Evolutionary conservation across 2,329 filamentous ascomycete genomes (phyloP), one percentile per base, ranked within the genome.

Genomic region (Cercospora zeina): DNA sequence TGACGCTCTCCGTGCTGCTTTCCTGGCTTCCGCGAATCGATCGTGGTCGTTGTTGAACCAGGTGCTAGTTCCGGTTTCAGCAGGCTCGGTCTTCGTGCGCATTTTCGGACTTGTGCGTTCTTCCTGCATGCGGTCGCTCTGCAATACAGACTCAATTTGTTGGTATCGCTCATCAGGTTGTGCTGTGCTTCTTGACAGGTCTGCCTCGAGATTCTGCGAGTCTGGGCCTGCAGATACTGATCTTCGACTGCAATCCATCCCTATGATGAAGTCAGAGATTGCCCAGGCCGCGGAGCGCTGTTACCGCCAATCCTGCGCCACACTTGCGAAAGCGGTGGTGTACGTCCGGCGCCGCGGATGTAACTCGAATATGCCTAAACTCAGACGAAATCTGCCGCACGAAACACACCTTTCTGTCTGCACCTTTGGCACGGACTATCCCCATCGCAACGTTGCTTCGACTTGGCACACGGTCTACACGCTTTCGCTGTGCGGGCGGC

Each of bases 381-480:
- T 24, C 21, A 16, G 19, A 45, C 39, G 39, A 24, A 24, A 6
- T 21, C 39, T 45, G 19, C 39, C 39, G 39, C 21, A 45, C 16
- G 16, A 21, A 31, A 45, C 54, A 47, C n/a, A 57, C 54, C 54
- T 57, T 42, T 39, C 36, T 57, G 54, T 24, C 31, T 42, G 37
- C 54, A 57, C 3, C 54, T 21, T 19, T 57, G 34, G 30, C 54
- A 57, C 30, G 54, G 54, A 21, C 27, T 39, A 9, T 27, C 27
- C 6, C 54, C 54, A 21, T 57, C 54, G 39, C 54, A 57, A 14
- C 54, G 54, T 33, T 57, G 54, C 37, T 57, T 57, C 14, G 54
- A 57, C 16, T 16, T 57, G 21, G 54, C 54, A 39, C 54, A 57
- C 30, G 24, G 24, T 31, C 27, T 45, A 21, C 54, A 57, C 8